Conservation (phyloP, 2,329 filamentous ascomycete genomes). For the Xylariaceae sp. region DNA sequence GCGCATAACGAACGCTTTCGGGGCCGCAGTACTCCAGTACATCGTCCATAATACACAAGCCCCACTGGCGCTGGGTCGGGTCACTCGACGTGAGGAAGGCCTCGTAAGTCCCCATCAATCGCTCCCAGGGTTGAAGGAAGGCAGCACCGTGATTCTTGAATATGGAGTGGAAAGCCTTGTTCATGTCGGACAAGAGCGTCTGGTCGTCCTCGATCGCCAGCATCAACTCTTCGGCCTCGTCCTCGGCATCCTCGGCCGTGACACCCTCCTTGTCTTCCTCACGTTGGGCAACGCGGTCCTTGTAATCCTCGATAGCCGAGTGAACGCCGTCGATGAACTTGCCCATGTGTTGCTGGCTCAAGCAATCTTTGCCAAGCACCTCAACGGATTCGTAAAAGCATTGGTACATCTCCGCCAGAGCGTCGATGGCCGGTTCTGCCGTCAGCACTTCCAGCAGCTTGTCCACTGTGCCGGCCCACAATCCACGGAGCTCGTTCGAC, state of each 20-base stretch:
- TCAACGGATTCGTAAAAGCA: slow-evolving; percentile 99
- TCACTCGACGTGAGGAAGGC: slow-evolving; percentile 74
- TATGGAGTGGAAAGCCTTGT: slow-evolving; percentile 98
- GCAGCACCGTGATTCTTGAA: slow-evolving; percentile 89
- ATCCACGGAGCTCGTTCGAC: slow-evolving; percentile 68
- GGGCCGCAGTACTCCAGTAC: slow-evolving; percentile 93
- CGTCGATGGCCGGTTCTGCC: slow-evolving; percentile 92
- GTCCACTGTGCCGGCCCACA: slow-evolving; percentile 80
- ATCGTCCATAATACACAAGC: slow-evolving; percentile 97
- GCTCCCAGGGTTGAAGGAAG: slow-evolving; percentile 86
- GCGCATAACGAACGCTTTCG: slow-evolving; percentile 78
- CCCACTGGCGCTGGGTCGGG: slow-evolving; percentile 93
- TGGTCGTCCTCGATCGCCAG: slow-evolving; percentile 97
- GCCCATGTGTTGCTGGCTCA: slow-evolving; percentile 71
- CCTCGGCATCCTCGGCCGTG: slow-evolving; percentile 81
- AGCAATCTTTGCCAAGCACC: slow-evolving; percentile 78
- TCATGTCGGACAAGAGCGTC: slow-evolving; percentile 95
- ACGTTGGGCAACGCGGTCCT: slow-evolving; percentile 73
- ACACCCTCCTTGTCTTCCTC: slow-evolving; percentile 68
- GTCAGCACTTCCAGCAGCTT: slow-evolving; percentile 90
- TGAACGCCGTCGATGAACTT: slow-evolving; percentile 81
- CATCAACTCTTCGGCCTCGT: slow-evolving; percentile 77
- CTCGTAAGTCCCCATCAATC: slow-evolving; percentile 76
- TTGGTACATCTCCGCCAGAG: slow-evolving; percentile 97
- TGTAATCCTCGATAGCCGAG: slow-evolving; percentile 86